Evolutionary conservation across 352 stramenopile species (phyloP).

Genomic region (Elongisporangium prolatum): DNA sequence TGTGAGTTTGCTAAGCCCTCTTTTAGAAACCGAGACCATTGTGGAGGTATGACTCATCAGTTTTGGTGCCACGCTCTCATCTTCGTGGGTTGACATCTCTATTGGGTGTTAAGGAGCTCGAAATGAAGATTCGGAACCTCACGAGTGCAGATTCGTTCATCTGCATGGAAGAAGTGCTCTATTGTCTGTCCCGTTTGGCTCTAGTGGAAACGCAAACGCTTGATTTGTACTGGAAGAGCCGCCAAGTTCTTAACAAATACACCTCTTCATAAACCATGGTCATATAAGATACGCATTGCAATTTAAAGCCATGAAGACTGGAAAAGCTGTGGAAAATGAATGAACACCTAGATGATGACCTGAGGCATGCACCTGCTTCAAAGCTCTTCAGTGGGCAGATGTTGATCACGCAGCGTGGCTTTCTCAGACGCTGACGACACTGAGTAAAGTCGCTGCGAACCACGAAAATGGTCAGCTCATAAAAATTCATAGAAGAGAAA

Average conservation of each 20-base stretch:
- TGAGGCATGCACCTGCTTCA: background rate
- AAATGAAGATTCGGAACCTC: conserved; percentile 14
- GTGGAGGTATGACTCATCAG: background rate
- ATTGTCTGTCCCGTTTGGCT: conserved; percentile 31
- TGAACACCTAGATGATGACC: background rate
- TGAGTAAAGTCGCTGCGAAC: conserved; percentile 54
- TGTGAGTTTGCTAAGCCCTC: background rate
- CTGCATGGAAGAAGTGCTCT: conserved; percentile 47
- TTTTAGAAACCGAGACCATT: background rate
- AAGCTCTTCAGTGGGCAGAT: conserved; percentile 59
- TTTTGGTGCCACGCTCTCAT: background rate
- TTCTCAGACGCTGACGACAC: conserved; percentile 70
- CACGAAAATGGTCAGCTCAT: background rate
- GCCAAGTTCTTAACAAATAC: conserved; percentile 32
- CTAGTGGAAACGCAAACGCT: conserved; percentile 39
- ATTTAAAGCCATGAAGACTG: background rate
- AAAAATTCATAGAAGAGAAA: background rate
- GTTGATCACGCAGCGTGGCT: conserved; percentile 49
- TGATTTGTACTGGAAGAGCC: conserved; percentile 49
- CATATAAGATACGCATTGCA: background rate
- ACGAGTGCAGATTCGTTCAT: conserved; percentile 3
- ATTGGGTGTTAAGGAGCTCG: background rate
- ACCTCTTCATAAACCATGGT: conserved; percentile 18
- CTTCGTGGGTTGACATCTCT: background rate
- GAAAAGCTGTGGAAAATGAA: conserved; percentile 1